Percentiles rank a stretch among this genome's conserved stretches.
These are phyloP conservation scores for Colletotrichum sp. DNA, from an alignment of 2,329 filamentous ascomycete genomes.

Conservation along the genomic window DNA sequence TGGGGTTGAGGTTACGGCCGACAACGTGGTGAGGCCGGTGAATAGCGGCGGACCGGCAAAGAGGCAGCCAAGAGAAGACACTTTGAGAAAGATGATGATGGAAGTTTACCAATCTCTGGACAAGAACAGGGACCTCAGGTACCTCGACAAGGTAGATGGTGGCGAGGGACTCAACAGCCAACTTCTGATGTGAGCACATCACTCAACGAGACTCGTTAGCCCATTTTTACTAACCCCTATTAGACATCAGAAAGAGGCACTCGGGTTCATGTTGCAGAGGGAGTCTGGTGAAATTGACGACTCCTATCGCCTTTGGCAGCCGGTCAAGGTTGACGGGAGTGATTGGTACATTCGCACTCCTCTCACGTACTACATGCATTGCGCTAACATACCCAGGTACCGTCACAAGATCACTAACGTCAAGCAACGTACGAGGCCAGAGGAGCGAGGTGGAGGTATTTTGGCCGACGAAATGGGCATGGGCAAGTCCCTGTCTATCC, in stretches of 20 bases:
- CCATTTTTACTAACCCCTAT: background rate
- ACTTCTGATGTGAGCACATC: constrained; percentile 27
- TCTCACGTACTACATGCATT: too few species aligned
- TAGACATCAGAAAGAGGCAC: constrained; percentile 42
- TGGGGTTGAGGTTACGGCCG: constrained; percentile 13
- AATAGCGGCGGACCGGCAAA: background rate
- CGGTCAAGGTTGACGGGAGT: constrained; percentile 27
- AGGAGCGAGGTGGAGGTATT: constrained; percentile 49
- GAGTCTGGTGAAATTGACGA: constrained; percentile 37
- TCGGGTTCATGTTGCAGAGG: constrained; percentile 42
- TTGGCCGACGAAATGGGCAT: constrained; percentile 67
- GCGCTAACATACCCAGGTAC: constrained; percentile 26
- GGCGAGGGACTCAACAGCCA: constrained; percentile 24
- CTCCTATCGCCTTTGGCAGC: constrained; percentile 36
- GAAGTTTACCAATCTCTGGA: too few species aligned
- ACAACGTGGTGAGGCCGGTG: background rate
- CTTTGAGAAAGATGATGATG: constrained; percentile 11
- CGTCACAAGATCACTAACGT: constrained; percentile 44
- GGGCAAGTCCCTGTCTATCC: constrained; percentile 60
- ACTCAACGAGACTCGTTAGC: fast-evolving
- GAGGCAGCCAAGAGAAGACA: background rate
- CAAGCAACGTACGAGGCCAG: constrained; percentile 28
- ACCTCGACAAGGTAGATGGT: constrained; percentile 23
- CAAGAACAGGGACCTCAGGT: too few species aligned
- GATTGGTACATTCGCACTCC: constrained; percentile 26